Base-by-base conservation (phyloP, 495 filamentous ascomycete species). In the Talaromyces liani region DNA sequence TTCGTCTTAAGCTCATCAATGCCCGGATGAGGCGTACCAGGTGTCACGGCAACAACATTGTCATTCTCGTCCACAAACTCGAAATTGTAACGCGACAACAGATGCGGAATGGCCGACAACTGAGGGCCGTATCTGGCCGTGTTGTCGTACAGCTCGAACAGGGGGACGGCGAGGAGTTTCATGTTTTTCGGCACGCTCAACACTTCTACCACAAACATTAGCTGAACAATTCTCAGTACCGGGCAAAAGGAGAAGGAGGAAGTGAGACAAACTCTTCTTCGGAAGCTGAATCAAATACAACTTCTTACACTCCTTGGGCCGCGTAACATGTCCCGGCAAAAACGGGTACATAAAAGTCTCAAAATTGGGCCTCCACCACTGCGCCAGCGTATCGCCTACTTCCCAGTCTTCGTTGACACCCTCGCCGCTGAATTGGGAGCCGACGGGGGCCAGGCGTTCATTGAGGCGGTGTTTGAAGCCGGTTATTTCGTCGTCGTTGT, bases 321-420 rank as follows among this genome's bases (percentile, higher is more conserved):
- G 83, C 8, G 94, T 96, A 63, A 96, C 90, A 74, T 98, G 94
- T 18, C 92, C 90, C 6, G 94, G 94, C 53, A 97, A 86, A 76
- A 96, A 98, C 0, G 94, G 94, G 74, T 98, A 98, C 94, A 97
- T 97, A 80, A 97, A 98, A 1, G 94, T 98, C 80, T 98, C 94
- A 70, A 98, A 97, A 77, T 97, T 98, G 49, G 94, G 94, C 29
- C 94, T 82, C 92, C 92, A 98, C 94, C 95, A 98, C 78, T 96
- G 92, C 41, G 94, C 93, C 55, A 98, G 83, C 3, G 92, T 95
- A 68, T 97, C 93, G 63, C 88, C 90, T 72, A 98, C 88, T 71
- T 95, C 83, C 94, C 94, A 98, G 66, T 95, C 91, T 63, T 88
- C 85, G 63, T 89, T 91, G 6, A 91, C 90, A 64, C 91, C 91